A percentile compares a stretch with the other conserved stretches of the same genome.
Conservation (phyloP, 441 rosid genomes). For the Gossypium davidsonii region DNA sequence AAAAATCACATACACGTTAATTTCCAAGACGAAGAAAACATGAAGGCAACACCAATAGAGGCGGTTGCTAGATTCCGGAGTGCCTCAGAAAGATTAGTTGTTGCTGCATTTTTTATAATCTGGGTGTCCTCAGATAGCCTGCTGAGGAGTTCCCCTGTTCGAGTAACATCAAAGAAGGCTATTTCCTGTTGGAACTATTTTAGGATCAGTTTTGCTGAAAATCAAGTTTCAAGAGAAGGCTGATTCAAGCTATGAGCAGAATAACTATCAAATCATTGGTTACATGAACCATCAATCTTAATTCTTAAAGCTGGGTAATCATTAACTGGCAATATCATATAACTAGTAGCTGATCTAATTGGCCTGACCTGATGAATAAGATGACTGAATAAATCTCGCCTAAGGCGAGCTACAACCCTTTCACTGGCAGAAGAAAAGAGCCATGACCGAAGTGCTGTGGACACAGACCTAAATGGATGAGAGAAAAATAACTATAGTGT, state of each 20-base stretch:
- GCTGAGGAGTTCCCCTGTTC: conserved; percentile 92
- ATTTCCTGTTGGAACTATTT: conserved; percentile 53
- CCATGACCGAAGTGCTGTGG: conserved; percentile 88
- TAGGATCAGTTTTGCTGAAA: conserved; percentile 12
- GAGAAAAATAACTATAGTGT: neutral
- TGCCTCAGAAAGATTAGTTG: conserved; percentile 91
- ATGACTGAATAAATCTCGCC: conserved; percentile 70
- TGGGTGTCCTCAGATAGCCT: conserved; percentile 93
- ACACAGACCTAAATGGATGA: conserved; percentile 48
- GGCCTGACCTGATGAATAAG: conserved; percentile 65
- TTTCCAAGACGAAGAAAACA: conserved; percentile 92
- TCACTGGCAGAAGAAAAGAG: conserved; percentile 81
- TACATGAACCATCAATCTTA: neutral
- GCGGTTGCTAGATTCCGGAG: conserved; percentile 75
- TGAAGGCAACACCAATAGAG: conserved; percentile 74
- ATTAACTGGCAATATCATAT: neutral
- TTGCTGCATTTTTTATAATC: conserved; percentile 93
- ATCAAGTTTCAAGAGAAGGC: neutral
- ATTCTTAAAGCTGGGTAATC: neutral
- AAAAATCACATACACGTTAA: conserved; percentile 49
- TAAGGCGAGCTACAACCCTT: conserved; percentile 87
- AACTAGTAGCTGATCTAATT: neutral
- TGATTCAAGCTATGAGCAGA: neutral
- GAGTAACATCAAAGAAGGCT: conserved; percentile 59
- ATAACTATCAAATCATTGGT: neutral